Evolutionary conservation across 2,329 filamentous ascomycete species (phyloP).

Genomic region (Whalleya microplaca): DNA sequence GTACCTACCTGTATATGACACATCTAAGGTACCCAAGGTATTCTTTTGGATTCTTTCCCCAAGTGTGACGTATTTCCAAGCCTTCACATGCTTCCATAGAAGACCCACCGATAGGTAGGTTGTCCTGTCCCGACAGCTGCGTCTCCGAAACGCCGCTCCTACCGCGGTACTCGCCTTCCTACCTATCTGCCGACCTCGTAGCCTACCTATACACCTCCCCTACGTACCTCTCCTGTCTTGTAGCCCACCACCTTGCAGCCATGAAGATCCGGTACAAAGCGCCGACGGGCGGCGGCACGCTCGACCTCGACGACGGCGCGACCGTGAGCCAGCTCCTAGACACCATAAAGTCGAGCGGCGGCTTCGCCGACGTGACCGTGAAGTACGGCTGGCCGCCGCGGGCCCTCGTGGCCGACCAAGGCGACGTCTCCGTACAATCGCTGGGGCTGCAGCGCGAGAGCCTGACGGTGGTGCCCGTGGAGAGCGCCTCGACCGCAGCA

Average conservation of each 20-base stretch:
- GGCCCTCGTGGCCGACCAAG: conserved; percentile 63
- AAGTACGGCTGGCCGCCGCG: conserved; percentile 86
- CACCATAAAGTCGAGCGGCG: conserved; percentile 66
- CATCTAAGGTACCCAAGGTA: neutral
- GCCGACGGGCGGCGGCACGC: conserved; percentile 71
- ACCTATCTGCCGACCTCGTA: neutral
- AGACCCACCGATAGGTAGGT: neutral
- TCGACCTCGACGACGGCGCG: conserved; percentile 70
- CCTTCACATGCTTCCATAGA: neutral
- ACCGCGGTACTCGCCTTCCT: too few species aligned
- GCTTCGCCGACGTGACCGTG: conserved; percentile 69
- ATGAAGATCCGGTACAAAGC: conserved; percentile 80
- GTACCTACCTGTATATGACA: neutral
- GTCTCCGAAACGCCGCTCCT: neutral
- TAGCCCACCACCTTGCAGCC: too few species aligned
- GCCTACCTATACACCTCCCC: neutral
- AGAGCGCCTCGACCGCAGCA: conserved; percentile 24
- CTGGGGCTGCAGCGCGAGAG: conserved; percentile 54
- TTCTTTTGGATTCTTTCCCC: neutral
- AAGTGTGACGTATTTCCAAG: neutral
- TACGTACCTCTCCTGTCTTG: neutral
- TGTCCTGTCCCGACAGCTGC: neutral
- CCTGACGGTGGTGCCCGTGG: conserved; percentile 52
- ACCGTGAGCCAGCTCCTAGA: conserved; percentile 65
- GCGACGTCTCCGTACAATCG: conserved; percentile 51